phyloP scores from a whole-genome alignment of 75 land plant genomes.

The Pinus taeda region DNA sequence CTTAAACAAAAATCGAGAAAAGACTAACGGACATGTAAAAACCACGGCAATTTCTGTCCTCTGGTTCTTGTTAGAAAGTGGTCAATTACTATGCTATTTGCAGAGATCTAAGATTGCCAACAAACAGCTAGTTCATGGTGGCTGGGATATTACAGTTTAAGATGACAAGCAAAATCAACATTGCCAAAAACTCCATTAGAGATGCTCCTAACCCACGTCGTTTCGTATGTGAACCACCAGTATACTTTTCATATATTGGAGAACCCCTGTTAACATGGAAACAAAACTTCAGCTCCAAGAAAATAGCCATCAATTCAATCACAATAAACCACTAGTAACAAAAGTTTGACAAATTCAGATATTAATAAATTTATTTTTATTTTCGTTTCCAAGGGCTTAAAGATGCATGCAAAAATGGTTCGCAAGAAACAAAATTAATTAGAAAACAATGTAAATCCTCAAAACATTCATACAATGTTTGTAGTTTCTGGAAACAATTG shows the following conservation, averaged over 20 bases:
- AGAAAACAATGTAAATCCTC: background rate
- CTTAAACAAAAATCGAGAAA: background rate
- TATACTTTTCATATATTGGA: background rate
- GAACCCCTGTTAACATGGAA: background rate
- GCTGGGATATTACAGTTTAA: background rate
- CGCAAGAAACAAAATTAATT: background rate
- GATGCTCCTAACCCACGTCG: background rate
- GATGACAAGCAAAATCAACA: background rate
- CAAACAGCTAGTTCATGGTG: background rate
- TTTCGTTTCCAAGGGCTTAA: background rate
- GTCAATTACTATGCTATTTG: background rate
- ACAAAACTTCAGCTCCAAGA: background rate
- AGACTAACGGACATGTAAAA: background rate
- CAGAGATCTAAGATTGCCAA: background rate
- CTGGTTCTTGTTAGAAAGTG: background rate
- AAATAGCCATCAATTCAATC: background rate
- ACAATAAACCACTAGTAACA: background rate
- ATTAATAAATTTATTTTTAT: background rate
- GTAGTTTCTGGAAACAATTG: background rate
- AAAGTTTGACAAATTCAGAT: background rate
- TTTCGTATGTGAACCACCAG: background rate
- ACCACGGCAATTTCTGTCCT: background rate
- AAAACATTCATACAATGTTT: background rate
- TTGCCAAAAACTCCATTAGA: background rate
- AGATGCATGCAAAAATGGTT: background rate